Percentiles rank a stretch among this genome's conserved stretches.
Evolutionary conservation across 2,329 filamentous ascomycete genomes (phyloP).

Genomic region (Penicillium sp.): DNA sequence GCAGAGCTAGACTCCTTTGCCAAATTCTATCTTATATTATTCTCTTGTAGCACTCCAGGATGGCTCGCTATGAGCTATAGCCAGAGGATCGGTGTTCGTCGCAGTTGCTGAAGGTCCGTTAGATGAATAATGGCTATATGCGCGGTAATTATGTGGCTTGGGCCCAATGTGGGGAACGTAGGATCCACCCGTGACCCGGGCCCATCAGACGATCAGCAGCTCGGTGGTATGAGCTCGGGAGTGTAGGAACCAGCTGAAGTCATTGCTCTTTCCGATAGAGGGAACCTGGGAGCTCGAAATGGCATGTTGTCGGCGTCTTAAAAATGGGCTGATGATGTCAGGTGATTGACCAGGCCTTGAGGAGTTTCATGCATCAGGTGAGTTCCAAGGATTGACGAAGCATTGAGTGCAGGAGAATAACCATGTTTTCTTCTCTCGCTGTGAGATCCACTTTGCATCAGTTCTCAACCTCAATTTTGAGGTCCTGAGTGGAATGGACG

Average conservation of each 20-base stretch:
- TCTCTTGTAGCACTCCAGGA: not conserved
- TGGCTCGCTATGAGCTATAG: no score
- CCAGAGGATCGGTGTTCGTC: no score
- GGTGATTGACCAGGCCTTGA: conserved; percentile 4
- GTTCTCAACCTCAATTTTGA: not conserved
- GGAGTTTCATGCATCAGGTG: not conserved
- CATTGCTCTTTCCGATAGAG: not conserved
- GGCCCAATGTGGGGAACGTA: not conserved
- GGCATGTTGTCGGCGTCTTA: not conserved
- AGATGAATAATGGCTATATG: not conserved
- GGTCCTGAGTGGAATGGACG: not conserved
- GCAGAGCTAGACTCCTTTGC: not conserved
- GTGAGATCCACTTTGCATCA: no score
- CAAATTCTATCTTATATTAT: not conserved
- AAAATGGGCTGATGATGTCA: conserved; percentile 9
- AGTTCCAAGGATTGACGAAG: not conserved
- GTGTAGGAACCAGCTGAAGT: not conserved
- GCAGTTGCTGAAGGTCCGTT: no score
- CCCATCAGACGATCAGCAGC: not conserved
- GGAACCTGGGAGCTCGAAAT: not conserved
- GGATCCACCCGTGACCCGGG: not conserved
- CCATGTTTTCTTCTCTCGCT: no score
- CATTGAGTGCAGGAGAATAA: not conserved
- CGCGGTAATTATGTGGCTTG: not conserved
- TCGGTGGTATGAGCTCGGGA: not conserved